These are phyloP conservation scores for Chlorella vulgaris DNA, from an alignment of 139 green algal genomes.

Conservation along the genomic window DNA sequence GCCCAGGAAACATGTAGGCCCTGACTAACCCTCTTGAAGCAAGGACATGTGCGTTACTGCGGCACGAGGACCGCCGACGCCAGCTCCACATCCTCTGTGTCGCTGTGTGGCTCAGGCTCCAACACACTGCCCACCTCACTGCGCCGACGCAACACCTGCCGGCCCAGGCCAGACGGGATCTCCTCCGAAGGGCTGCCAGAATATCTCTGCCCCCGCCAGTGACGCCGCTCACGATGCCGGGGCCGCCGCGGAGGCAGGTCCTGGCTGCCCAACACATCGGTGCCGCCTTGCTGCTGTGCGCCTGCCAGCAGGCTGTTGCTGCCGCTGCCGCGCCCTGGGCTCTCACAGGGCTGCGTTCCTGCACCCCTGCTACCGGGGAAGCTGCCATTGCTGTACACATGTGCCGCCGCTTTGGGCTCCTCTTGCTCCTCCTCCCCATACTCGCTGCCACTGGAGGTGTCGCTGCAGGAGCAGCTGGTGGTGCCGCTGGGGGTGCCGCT, in stretches of 20 bases:
- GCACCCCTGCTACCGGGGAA: too few relatives aligned
- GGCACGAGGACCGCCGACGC: too few relatives aligned
- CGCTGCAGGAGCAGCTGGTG: background rate
- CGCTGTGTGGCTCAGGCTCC: slow-evolving; percentile 15
- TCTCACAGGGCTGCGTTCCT: too few relatives aligned
- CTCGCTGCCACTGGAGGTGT: background rate
- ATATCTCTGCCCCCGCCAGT: background rate
- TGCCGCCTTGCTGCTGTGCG: background rate
- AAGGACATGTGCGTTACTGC: too few relatives aligned
- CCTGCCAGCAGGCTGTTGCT: too few relatives aligned
- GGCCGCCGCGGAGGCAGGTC: background rate
- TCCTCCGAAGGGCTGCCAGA: background rate
- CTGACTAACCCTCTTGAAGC: too few relatives aligned
- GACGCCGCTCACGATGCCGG: background rate
- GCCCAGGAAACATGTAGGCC: too few relatives aligned
- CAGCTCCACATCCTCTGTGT: slow-evolving; percentile 10
- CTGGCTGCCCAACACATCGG: background rate
- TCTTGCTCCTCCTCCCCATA: background rate
- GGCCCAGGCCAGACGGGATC: background rate
- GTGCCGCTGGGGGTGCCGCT: background rate
- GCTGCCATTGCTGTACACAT: background rate
- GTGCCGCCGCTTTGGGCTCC: background rate
- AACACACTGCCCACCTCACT: slow-evolving; percentile 31
- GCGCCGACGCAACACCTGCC: slow-evolving; percentile 1
- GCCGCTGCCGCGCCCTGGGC: too few relatives aligned